Base-by-base conservation (phyloP, 306 rosid species). In the Calophaca sinica region DNA sequence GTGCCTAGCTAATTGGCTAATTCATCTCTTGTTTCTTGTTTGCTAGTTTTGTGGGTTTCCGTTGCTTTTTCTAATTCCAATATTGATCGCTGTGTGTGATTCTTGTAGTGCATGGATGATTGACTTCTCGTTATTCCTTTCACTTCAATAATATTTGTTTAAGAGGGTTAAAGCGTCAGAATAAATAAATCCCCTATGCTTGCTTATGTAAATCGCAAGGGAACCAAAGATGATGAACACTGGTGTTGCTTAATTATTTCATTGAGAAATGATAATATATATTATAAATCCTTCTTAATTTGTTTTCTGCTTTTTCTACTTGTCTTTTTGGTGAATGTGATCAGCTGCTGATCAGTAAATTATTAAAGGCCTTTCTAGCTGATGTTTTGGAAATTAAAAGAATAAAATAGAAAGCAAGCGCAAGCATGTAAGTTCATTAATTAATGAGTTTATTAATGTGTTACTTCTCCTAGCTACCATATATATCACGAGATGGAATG, bases 1-100 rank as follows among this genome's bases (percentile, higher is more conserved):
- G 98, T 68, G 38, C 86, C 11, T 90, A 74, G 77, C 11, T 42
- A 42, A 42, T 42, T 90, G 71, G 77, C 3, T 42, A 42, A 42
- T 42, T 42, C 48, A 7, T 7, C 11, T 4, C 36, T 33, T 33
- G 14, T 9, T 35, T 62, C 45, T 13, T 13, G 33, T 52, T 38
- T 33, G 4, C 3, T 33, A 0, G 0, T 20, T 29, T 51, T 42
- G 55, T 81, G 35, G 32, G 33, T 55, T 76, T 55, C 13, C 5
- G 7, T 7, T 59, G 36, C 13, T 31, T 4, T 54, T 62, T 60
- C 55, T 12, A 29, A 29, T 62, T 42, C 11, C 31, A 51, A 60
- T 35, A 1, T 57, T 29, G 2, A 38, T 14, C 48, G 12, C 44
- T 3, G 51, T 3, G 60, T 70, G 67, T 57, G 54, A 35, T 63